phyloP scores from a whole-genome alignment of 768 basidiomycete species.

The Suillus alpinus region DNA sequence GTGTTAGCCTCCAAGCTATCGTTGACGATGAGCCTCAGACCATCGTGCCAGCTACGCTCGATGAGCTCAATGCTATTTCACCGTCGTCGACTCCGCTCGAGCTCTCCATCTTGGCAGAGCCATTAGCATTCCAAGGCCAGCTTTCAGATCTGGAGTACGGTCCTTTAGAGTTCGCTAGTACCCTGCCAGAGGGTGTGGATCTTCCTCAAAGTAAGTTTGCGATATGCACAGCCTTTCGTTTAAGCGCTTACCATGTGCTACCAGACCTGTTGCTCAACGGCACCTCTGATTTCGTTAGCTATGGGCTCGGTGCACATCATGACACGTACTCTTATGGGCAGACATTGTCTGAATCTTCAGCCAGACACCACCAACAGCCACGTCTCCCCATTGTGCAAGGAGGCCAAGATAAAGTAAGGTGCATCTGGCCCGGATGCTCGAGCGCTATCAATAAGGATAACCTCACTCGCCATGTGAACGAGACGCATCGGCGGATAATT shows the following conservation, averaged over 20 bases:
- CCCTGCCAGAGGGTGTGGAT: background rate
- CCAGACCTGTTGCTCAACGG: background rate
- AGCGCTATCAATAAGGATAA: background rate
- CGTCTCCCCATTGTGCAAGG: background rate
- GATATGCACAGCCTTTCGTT: background rate
- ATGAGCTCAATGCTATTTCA: too few relatives aligned
- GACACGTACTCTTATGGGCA: background rate
- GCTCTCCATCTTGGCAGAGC: too few relatives aligned
- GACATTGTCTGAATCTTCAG: background rate
- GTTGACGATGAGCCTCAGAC: too few relatives aligned
- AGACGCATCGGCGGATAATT: background rate
- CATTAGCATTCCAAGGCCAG: background rate
- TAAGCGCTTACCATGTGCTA: background rate
- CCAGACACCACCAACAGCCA: background rate
- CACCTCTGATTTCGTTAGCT: background rate
- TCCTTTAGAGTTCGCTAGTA: background rate
- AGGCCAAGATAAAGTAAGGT: background rate
- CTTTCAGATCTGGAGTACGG: background rate
- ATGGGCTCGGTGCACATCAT: background rate
- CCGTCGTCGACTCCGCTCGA: too few relatives aligned
- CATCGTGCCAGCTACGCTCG: too few relatives aligned
- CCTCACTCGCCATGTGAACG: background rate
- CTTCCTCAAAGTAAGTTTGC: background rate
- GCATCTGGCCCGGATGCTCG: background rate
- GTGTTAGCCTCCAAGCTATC: too few relatives aligned